These are phyloP conservation scores for Termitomyces sp. DNA, from an alignment of 768 basidiomycete species.

Conservation along the genomic window DNA sequence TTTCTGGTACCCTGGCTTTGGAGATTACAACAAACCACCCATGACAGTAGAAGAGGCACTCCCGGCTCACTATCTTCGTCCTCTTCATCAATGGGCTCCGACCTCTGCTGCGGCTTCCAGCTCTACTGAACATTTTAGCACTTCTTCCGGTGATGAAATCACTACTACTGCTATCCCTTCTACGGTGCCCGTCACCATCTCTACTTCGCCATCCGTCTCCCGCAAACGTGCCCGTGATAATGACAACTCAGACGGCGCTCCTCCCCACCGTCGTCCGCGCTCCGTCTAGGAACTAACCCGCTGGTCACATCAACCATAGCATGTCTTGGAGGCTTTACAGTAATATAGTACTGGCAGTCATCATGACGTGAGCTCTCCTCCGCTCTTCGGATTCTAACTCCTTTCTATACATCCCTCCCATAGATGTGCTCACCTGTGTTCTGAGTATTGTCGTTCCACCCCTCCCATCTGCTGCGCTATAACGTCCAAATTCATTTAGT, in stretches of 20 bases:
- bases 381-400: not conserved
- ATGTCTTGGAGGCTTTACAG: not conserved
- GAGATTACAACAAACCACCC: slow-evolving; percentile 8
- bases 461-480: not conserved
- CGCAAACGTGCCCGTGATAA: not conserved
- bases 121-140: not conserved
- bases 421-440: not conserved
- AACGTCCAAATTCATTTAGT: not conserved
- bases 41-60: slow-evolving; percentile 9
- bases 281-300: not conserved
- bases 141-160: not conserved
- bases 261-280: not conserved
- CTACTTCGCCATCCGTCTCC: not conserved
- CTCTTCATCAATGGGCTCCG: not conserved
- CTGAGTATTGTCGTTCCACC: not conserved
- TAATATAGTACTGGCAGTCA: not conserved
- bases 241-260: not conserved
- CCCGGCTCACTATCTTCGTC: not conserved
- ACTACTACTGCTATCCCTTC: not conserved
- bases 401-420: not conserved
- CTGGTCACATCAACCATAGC: not conserved
- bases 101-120: not conserved
- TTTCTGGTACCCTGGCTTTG: slow-evolving; percentile 15
- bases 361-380: not conserved
- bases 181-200: not conserved